A percentile compares a stretch with the other conserved stretches of the same genome.
phyloP scores from a whole-genome alignment of 2,329 filamentous ascomycete species.

The Aureobasidium melanogenum region DNA sequence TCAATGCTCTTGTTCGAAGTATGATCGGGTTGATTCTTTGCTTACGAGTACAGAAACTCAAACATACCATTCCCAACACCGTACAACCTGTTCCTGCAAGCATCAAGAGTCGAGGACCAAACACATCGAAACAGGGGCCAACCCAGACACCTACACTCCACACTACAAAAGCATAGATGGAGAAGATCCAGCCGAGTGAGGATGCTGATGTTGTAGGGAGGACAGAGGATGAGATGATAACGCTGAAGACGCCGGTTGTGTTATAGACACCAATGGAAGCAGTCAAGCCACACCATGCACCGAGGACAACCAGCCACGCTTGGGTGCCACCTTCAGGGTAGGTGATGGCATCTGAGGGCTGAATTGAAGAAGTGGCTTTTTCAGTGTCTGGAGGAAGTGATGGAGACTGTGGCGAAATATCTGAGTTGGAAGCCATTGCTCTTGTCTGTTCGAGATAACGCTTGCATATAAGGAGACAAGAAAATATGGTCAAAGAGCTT shows the following conservation, averaged over 20 bases:
- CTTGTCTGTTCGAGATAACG: neutral
- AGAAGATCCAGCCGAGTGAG: slow-evolving; percentile 79
- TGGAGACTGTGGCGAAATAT: neutral
- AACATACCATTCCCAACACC: slow-evolving; percentile 55
- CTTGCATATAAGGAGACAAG: too few species aligned
- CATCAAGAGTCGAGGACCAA: slow-evolving; percentile 66
- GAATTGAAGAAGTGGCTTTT: neutral
- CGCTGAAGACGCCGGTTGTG: slow-evolving; percentile 70
- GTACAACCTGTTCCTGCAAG: slow-evolving; percentile 55
- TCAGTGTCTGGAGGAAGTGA: neutral
- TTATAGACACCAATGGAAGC: slow-evolving; percentile 74
- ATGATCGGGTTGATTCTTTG: neutral
- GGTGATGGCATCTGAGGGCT: slow-evolving; percentile 21
- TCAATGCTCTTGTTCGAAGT: neutral
- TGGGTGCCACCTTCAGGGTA: slow-evolving; percentile 75
- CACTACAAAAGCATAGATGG: slow-evolving; percentile 70
- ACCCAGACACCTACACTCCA: slow-evolving; percentile 82
- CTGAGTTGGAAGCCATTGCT: neutral
- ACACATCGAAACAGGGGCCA: slow-evolving; percentile 78
- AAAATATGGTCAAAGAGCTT: too few species aligned
- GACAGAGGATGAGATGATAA: slow-evolving; percentile 66
- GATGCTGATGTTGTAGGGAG: slow-evolving; percentile 58
- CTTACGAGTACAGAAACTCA: slow-evolving; percentile 61
- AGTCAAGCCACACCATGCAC: slow-evolving; percentile 69
- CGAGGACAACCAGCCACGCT: slow-evolving; percentile 79